Evolutionary conservation across 192 early-diverging fungal genomes (phyloP).

Genomic region (Linderina pennispora): DNA sequence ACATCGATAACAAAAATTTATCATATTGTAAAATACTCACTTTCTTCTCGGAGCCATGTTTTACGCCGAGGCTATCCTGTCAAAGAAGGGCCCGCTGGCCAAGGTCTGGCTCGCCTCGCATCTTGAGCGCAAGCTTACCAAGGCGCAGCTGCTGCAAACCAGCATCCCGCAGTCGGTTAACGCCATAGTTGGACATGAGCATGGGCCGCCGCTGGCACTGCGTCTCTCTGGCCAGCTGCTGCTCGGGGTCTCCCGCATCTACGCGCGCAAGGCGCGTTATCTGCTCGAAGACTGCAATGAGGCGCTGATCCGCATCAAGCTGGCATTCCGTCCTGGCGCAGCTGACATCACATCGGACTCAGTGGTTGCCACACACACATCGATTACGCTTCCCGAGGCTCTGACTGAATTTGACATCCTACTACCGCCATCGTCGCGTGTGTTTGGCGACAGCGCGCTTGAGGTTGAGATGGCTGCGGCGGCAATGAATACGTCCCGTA

Average conservation of each 20-base stretch:
- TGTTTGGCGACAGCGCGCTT: background rate
- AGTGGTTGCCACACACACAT: constrained; percentile 60
- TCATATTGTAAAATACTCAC: too few relatives aligned
- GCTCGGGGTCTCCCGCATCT: constrained; percentile 91
- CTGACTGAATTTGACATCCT: constrained; percentile 91
- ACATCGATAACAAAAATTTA: too few relatives aligned
- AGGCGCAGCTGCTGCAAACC: constrained; percentile 91
- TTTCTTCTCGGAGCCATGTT: too few relatives aligned
- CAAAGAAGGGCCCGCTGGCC: constrained; percentile 84
- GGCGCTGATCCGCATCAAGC: constrained; percentile 89
- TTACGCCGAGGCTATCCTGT: constrained; percentile 72
- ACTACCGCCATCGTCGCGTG: constrained; percentile 62
- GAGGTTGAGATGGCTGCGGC: constrained; percentile 21
- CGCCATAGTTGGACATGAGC: constrained; percentile 72
- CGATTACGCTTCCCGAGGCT: constrained; percentile 84
- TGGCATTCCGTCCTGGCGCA: constrained; percentile 67
- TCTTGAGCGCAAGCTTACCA: constrained; percentile 94
- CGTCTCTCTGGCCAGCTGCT: constrained; percentile 95
- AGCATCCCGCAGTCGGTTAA: constrained; percentile 84
- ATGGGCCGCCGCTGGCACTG: constrained; percentile 79
- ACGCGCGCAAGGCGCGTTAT: constrained; percentile 94
- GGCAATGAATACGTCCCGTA: constrained; percentile 50
- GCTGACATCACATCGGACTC: constrained; percentile 81
- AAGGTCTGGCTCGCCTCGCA: constrained; percentile 98
- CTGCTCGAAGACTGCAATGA: constrained; percentile 97